Base-by-base conservation (phyloP, 2,329 filamentous ascomycete genomes). In the Mollisia scopiformis region DNA sequence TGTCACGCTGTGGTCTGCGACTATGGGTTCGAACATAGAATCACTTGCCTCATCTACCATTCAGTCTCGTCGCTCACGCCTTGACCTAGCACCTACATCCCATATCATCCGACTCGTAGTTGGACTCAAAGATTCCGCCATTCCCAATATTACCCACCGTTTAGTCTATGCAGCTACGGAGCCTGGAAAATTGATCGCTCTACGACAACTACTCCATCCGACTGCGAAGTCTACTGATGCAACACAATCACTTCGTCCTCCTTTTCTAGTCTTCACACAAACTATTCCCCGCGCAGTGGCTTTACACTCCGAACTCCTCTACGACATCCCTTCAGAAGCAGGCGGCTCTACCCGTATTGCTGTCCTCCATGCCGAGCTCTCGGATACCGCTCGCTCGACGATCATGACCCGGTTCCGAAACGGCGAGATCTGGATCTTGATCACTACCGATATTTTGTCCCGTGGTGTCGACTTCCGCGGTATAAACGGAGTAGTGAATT, bases 401-500 rank as follows among this genome's bases (percentile, higher is more conserved):
- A 90, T 97, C 68, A 96, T 99, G 89, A 87, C 92, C 57, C 87
- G 88, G 21, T 98, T 99, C 80, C 88, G 95, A 35, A 88, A 88
- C 33, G 95, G 93, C 66, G 93, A 98, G 73, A 89, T 98, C 63
- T 99, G 95, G 95, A 88, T 98, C 6, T 83, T 99, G 35, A 95
- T 99, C 74, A 98, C 95, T 0, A 99, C 95, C 0, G 95, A 99
- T 73, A 85, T 99, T 7, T 82, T 99, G 11, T 90, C 93, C 16
- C 90, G 95, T 33, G 95, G 95, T 21, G 88, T 99, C 41, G 95
- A 99, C 76, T 97, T 99, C 78, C 88, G 91, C 8, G 95, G 95
- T 53, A 88, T 99, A 65, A 97, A 97, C 71, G 93, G 93, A 49
- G 93, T 99, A 0, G 91, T 99, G 55, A 99, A 98, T 77, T 99